Evolutionary conservation across 441 rosid species (phyloP).

Genomic region (Croton laevigatus): DNA sequence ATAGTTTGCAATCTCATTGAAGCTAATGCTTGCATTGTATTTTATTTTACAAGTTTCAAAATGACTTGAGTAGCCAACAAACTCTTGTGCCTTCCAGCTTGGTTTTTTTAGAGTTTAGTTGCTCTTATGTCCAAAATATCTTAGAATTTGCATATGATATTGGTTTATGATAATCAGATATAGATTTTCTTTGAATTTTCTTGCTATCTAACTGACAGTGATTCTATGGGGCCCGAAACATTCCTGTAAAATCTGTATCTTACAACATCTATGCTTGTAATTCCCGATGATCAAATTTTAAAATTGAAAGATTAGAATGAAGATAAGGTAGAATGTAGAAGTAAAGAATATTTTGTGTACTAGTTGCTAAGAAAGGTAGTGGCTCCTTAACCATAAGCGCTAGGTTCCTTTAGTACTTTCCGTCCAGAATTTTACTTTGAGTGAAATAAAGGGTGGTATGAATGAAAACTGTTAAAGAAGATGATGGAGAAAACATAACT

Average conservation of each 20-base stretch:
- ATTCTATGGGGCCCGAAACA: background rate
- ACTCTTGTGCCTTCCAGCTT: background rate
- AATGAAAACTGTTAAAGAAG: background rate
- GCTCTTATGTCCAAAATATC: background rate
- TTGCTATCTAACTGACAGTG: background rate
- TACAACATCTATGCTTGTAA: background rate
- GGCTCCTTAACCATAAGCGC: background rate
- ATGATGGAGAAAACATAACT: background rate
- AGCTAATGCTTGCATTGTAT: background rate
- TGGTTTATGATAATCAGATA: background rate
- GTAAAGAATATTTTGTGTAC: background rate
- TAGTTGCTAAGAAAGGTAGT: background rate
- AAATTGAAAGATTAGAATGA: background rate
- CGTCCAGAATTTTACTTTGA: background rate
- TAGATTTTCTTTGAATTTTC: background rate
- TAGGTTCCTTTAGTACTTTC: background rate
- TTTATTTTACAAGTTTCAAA: background rate
- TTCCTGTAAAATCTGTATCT: background rate
- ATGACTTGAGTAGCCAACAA: background rate
- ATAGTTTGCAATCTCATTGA: background rate
- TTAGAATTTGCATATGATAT: background rate
- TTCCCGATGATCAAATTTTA: background rate
- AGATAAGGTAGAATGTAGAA: background rate
- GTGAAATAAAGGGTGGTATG: background rate
- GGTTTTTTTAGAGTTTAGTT: background rate